Evolutionary conservation across 2,329 filamentous ascomycete genomes (phyloP), one percentile per base, ranked within the genome.

Genomic region (Graphium sp.): DNA sequence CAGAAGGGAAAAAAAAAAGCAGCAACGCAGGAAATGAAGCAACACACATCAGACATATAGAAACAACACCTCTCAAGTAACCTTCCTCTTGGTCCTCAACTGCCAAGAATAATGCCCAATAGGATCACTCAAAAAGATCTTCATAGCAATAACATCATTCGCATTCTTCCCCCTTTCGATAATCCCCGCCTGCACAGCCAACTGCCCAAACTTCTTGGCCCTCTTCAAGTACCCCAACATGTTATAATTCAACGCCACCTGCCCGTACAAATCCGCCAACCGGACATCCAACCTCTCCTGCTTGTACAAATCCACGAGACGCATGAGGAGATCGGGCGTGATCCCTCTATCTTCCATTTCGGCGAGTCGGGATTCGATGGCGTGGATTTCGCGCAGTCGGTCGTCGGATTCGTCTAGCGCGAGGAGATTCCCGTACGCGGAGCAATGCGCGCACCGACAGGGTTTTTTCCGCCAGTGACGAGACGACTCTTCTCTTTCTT

Each of bases 371-470:
- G 14, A 17, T 23, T 29, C 38, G 39, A 25, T 51, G 35, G 30
- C 39, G 30, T 7, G 23, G 27, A 57, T 52, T 44, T 52, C 47
- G 12, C 23, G 29, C 28, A 59, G 46, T 21, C 55, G 46, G 12
- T 34, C 36, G 38, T 59, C 55, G 15, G 54, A 56, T 4, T 45
- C 51, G 5, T 30, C 34, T 3, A 39, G 29, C 26, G 23, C 22
- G 13, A 13, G 18, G 9, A 45, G 34, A 9, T 40, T 32, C 8
- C 31, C 15, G 7, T 40, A 39, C 29, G 46, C 40, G n/a, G 38
- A 43, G 43, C 56, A 60, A 17, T 42, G 34, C 31, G 48, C 42
- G 41, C 56, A 60, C 17, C 44, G 38, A 42, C 55, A 59, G 13
- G 19, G 15, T 15, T 42, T 32, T 38, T 58, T 58, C 24, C 50